Evolutionary conservation across 352 stramenopile genomes (phyloP).

Genomic region (Globisporangium acanthophoron): DNA sequence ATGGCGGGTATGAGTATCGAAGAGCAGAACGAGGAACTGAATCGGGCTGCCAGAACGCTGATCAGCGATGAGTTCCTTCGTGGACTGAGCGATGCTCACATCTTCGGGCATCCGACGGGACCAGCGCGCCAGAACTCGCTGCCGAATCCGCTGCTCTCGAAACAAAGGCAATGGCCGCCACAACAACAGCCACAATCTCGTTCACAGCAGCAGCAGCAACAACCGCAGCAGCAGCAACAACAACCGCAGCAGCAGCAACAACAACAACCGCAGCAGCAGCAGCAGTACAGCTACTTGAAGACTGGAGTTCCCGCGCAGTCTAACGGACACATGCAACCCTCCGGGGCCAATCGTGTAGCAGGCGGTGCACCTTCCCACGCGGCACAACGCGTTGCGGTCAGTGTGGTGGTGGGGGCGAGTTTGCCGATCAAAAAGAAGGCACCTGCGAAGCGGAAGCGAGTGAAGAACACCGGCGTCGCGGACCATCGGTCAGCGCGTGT

Average conservation of each 20-base stretch:
- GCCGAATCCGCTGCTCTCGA: background rate
- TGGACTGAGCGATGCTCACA: background rate
- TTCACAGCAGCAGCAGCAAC: background rate
- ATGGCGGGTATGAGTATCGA: constrained; percentile 1
- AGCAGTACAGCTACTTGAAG: background rate
- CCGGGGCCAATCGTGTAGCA: background rate
- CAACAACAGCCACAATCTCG: background rate
- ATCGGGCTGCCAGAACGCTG: background rate
- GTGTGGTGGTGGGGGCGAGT: background rate
- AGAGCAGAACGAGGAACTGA: constrained; percentile 8
- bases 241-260: background rate
- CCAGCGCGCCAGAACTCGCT: background rate
- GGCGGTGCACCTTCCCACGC: background rate
- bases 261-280: background rate
- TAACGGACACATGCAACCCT: constrained; percentile 1
- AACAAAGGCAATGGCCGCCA: background rate
- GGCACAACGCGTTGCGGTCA: background rate
- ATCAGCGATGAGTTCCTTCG: constrained; percentile 5
- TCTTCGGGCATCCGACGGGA: background rate
- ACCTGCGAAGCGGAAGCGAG: constrained; percentile 5
- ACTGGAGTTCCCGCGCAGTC: background rate
- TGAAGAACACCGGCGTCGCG: background rate
- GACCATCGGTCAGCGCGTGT: background rate
- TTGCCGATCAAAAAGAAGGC: background rate
- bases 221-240: background rate